These are phyloP conservation scores for Fermentozyma sake DNA, from an alignment of 1,139 yeast genomes.

Conservation along the genomic window DNA sequence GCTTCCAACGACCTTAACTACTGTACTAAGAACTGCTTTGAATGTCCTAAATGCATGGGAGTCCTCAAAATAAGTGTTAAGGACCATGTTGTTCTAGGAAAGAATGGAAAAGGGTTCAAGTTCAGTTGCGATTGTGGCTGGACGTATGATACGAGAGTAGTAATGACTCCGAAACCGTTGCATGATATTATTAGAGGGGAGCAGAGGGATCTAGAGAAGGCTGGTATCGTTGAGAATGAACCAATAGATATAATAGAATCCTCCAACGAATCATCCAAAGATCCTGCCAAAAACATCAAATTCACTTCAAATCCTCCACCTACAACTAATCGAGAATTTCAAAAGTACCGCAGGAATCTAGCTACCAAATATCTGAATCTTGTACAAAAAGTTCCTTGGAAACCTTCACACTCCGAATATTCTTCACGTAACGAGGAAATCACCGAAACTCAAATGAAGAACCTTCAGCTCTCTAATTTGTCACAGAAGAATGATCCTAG, in stretches of 20 bases:
- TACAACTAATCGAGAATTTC: slow-evolving; percentile 1
- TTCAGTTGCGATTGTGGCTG: slow-evolving; percentile 34
- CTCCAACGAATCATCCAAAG: too few species aligned
- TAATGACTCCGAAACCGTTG: slow-evolving; percentile 34
- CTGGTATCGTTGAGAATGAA: neutral
- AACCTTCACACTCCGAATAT: too few species aligned
- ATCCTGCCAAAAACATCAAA: too few species aligned
- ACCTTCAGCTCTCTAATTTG: slow-evolving; percentile 1
- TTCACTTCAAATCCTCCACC: neutral
- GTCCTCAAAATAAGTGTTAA: slow-evolving; percentile 22
- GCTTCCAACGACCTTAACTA: slow-evolving; percentile 8
- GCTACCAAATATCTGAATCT: too few species aligned
- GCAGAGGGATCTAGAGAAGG: slow-evolving; percentile 6
- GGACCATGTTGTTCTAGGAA: slow-evolving; percentile 16
- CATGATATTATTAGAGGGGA: slow-evolving; percentile 22
- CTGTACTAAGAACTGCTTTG: slow-evolving; percentile 37
- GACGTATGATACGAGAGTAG: slow-evolving; percentile 22
- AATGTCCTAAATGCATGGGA: slow-evolving; percentile 34
- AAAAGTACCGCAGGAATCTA: slow-evolving; percentile 1
- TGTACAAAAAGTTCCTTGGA: neutral
- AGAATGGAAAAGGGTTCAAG: slow-evolving; percentile 29
- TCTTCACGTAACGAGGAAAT: slow-evolving; percentile 1
- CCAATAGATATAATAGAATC: too few species aligned
- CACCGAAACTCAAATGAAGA: slow-evolving; percentile 1
- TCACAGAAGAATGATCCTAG: too few species aligned